Percentiles rank a stretch among this genome's conserved stretches.
phyloP scores from a whole-genome alignment of 1,284 basidiomycete species.

The Microstroma glucosiphilum region DNA sequence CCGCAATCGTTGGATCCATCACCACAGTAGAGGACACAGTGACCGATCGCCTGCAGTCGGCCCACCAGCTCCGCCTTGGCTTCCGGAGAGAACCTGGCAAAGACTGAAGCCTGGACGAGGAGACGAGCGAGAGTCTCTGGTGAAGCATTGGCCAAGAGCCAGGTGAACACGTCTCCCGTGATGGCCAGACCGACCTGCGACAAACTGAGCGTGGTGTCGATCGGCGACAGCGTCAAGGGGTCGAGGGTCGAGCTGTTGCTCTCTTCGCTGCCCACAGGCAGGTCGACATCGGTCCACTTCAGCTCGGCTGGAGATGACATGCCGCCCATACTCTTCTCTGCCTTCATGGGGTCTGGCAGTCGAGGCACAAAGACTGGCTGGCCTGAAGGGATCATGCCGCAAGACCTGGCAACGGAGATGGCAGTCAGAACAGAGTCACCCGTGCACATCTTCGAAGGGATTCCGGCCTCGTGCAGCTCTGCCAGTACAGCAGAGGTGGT shows the following conservation, averaged over 20 bases:
- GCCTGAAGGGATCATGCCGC: constrained; percentile 17
- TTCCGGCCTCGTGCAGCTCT: constrained; percentile 21
- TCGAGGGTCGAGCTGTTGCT: constrained; percentile 21
- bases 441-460: constrained; percentile 33
- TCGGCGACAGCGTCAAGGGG: constrained; percentile 24
- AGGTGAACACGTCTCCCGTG: constrained; percentile 23
- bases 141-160: constrained; percentile 17
- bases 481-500: constrained; percentile 18
- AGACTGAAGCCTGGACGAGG: constrained; percentile 24
- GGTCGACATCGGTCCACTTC: constrained; percentile 26
- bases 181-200: constrained; percentile 26
- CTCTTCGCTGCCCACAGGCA: neutral
- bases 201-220: constrained; percentile 10
- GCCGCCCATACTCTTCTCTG: constrained; percentile 6
- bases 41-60: constrained; percentile 22
- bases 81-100: constrained; percentile 31
- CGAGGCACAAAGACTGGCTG: constrained; percentile 22
- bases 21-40: constrained; percentile 23
- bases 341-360: no score
- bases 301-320: constrained; percentile 8
- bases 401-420: constrained; percentile 25
- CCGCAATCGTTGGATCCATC: constrained; percentile 37
- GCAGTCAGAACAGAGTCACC: constrained; percentile 33
- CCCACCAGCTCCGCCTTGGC: constrained; percentile 35
- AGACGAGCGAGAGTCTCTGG: constrained; percentile 26